Base-by-base conservation (phyloP, 108 stramenopile genomes). In the Fistulifera pelliculosa region DNA sequence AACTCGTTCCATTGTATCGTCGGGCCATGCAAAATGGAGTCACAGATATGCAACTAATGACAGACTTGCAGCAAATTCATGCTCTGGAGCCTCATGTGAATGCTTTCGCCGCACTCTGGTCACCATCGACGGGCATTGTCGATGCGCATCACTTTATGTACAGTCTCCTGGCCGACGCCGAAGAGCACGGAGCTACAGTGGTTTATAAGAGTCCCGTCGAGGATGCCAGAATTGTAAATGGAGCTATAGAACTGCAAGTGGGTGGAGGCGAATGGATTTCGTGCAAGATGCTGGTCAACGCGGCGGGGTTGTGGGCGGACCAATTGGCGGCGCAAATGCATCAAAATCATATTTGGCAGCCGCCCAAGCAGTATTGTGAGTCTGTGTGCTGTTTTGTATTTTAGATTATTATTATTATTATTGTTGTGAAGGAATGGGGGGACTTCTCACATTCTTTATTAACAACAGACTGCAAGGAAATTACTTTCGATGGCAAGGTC, bases 51-150 rank as follows among this genome's bases (percentile, higher is more conserved):
- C 26, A 47, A 49, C 31, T 86, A 15, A 14, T 92, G 21, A 71
- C 80, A 0, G 31, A 35, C 8, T 41, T 27, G 15, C 77, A 83
- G 45, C 80, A 83, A 41, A 71, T 86, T 2, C 16, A 54, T 28
- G 54, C 40, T 39, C 55, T 82, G 53, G 90, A 92, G 63, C 86
- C 83, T 39, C 58, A 74, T 52, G 69, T 92, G 0, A 28, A 58
- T 2, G 81, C 66, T 49, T 27, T 48, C 10, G 85, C 83, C 5
- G 90, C 77, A 8, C 64, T 85, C 1, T 73, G 67, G 51, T 87
- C 86, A 12, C 90, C 90, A 0, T 85, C 83, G 6, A 87, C 90
- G 0, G 90, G 90, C 3, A 65, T 92, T 23, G 60, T 92, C 17
- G 84, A 92, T 73, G 73, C 79, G 1, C 86, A 92, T 65, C 55